Evolutionary conservation across 805 yeast genomes (phyloP).

Genomic region (Candida endomychidarum): DNA sequence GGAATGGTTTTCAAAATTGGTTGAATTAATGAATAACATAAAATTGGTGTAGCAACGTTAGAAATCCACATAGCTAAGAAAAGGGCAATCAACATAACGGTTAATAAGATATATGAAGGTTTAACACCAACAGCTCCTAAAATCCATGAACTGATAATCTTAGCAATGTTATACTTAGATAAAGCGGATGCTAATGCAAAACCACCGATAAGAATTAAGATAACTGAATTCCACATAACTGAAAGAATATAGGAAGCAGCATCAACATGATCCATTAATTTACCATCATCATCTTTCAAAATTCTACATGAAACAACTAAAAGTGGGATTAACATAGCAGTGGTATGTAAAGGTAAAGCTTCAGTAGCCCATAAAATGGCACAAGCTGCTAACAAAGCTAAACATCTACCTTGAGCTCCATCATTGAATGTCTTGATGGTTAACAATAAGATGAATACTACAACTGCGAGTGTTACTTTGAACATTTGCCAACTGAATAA

Average conservation of each 20-base stretch:
- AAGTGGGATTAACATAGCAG: constrained; percentile 49
- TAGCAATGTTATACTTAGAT: constrained; percentile 88
- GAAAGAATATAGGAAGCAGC: constrained; percentile 79
- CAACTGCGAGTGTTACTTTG: constrained; percentile 48
- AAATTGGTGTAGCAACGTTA: constrained; percentile 95
- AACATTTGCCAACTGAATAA: constrained; percentile 48
- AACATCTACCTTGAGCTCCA: constrained; percentile 66
- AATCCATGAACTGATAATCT: constrained; percentile 77
- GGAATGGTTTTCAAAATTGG: constrained; percentile 85
- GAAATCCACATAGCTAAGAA: constrained; percentile 94
- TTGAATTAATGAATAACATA: constrained; percentile 87
- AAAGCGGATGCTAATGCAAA: constrained; percentile 93
- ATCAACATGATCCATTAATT: constrained; percentile 57
- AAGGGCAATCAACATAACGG: constrained; percentile 83
- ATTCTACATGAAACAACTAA: constrained; percentile 47
- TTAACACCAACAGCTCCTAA: constrained; percentile 82
- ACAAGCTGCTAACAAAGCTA: constrained; percentile 61
- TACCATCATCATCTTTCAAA: constrained; percentile 44
- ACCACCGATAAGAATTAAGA: constrained; percentile 88
- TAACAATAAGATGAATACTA: constrained; percentile 53
- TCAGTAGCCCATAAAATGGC: constrained; percentile 55
- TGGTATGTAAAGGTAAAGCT: constrained; percentile 50
- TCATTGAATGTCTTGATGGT: constrained; percentile 60
- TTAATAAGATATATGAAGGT: constrained; percentile 72
- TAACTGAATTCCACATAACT: constrained; percentile 94